Base-by-base conservation (phyloP, 208 protist genomes). In the Leishmania turanica region DNA sequence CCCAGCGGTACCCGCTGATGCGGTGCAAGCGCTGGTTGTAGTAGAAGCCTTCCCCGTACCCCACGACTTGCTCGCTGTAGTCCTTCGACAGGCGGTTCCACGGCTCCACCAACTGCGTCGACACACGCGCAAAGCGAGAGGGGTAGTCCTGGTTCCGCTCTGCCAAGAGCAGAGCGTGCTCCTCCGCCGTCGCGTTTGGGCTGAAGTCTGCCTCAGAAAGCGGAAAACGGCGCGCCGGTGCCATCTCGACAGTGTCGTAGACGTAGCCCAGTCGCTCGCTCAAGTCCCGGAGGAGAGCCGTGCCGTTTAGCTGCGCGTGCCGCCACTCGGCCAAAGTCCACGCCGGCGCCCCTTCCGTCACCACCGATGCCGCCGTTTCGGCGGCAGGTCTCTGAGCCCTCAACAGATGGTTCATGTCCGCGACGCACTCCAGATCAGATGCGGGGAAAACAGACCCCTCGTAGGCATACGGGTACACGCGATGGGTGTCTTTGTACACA, bases 21-120 rank as follows among this genome's bases (percentile, higher is more conserved):
- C 84, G 78, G 65, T 96, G 91, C 54, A 95, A 82, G 0, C 93
- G 91, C 34, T 80, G 70, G 62, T 93, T 95, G 86, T 93, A 96
- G 72, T 84, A 92, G 19, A 66, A 66, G 17, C 93, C 93, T 64
- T 96, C 93, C 21, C 93, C 93, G 68, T 89, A 68, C 13, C 49
- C 74, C 17, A 90, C 78, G 47, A 83, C 79, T 54, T 83, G 51
- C 3, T 47, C 74, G 21, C 80, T 75, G 53, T 78, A 68, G 7
- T 87, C 78, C 27, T 40, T 54, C 45, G 60, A 53, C 19, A 76
- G 76, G 3, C 69, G 77, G n/a, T 89, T 84, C 91, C 92, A 96
- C 77, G 92, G 92, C 85, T 96, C 93, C 47, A 96, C 91, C 40
- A 94, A 72, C 78, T 86, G 82, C 74, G 82, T 82, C 45, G 82